A percentile compares a stretch with the other conserved stretches of the same genome.
phyloP scores from a whole-genome alignment of 495 filamentous ascomycete genomes.

The Penicillium canariense region DNA sequence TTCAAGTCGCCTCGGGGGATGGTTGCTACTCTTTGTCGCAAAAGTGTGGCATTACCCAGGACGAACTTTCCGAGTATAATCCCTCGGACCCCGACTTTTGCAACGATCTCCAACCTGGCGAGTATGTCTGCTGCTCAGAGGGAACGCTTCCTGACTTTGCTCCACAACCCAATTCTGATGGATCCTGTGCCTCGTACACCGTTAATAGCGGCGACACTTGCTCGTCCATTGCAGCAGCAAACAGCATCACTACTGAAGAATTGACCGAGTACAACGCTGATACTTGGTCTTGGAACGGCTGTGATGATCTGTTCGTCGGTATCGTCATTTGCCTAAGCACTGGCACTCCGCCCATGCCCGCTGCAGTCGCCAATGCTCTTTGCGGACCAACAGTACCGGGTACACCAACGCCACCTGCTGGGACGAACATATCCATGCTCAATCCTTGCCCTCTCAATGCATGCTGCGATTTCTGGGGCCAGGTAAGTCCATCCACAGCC shows the following conservation, averaged over 20 bases:
- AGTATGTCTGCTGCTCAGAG: not conserved
- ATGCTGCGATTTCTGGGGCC: conserved; percentile 11
- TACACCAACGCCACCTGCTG: too few relatives aligned
- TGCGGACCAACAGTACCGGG: conserved; percentile 24
- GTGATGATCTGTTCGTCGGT: conserved; percentile 1
- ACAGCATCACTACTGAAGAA: conserved; percentile 5
- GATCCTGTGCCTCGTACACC: conserved; percentile 2
- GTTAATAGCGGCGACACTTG: conserved; percentile 10
- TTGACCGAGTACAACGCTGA: conserved; percentile 15
- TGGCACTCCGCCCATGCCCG: conserved; percentile 19
- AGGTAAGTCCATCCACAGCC: not conserved
- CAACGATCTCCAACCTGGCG: not conserved
- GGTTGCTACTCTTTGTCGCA: not conserved
- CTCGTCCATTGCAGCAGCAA: not conserved
- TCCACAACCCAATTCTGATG: not conserved
- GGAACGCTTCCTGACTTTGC: not conserved
- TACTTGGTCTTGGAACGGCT: conserved; percentile 15
- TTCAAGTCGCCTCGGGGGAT: not conserved
- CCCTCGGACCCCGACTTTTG: not conserved
- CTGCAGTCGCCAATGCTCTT: conserved; percentile 16
- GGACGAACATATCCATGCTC: not conserved
- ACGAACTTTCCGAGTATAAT: not conserved
- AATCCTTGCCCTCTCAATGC: conserved; percentile 8
- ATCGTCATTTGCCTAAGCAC: conserved; percentile 16
- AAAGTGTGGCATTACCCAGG: not conserved